Evolutionary conservation across 306 rosid genomes (phyloP).

Genomic region (Vigna hirtella): DNA sequence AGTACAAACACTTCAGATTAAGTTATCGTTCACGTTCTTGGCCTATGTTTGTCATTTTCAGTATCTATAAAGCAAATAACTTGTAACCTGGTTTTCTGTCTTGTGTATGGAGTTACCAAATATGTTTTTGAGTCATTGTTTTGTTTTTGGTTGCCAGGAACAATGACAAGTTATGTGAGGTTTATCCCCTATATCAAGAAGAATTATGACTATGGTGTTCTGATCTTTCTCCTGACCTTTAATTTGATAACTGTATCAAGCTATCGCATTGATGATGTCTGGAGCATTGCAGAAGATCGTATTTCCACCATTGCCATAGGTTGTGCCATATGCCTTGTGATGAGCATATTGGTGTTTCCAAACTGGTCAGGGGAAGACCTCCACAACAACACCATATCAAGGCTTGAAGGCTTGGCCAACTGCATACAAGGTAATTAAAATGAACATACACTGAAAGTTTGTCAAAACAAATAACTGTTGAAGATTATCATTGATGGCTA

Average conservation of each 20-base stretch:
- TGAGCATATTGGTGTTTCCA: conserved; percentile 79
- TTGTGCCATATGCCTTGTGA: conserved; percentile 73
- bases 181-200: conserved; percentile 85
- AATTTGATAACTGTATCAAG: conserved; percentile 87
- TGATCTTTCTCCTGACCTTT: conserved; percentile 87
- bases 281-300: conserved; percentile 73
- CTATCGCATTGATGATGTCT: conserved; percentile 63
- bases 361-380: conserved; percentile 97
- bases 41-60: not conserved
- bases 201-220: conserved; percentile 84
- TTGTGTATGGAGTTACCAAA: not conserved
- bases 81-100: not conserved
- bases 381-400: conserved; percentile 68
- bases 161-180: conserved; percentile 79
- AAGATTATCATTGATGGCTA: conserved; percentile 27
- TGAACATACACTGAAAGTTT: conserved; percentile 4
- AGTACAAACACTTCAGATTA: not conserved
- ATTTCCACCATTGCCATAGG: conserved; percentile 81
- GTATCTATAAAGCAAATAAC: not conserved
- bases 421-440: conserved; percentile 70
- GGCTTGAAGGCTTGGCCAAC: conserved; percentile 83
- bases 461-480: conserved; percentile 11
- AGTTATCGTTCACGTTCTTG: not conserved
- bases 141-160: conserved; percentile 62
- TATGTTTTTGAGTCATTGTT: not conserved